Evolutionary conservation across 2,329 filamentous ascomycete species (phyloP).

Genomic region (Blastomyces gilchristii): DNA sequence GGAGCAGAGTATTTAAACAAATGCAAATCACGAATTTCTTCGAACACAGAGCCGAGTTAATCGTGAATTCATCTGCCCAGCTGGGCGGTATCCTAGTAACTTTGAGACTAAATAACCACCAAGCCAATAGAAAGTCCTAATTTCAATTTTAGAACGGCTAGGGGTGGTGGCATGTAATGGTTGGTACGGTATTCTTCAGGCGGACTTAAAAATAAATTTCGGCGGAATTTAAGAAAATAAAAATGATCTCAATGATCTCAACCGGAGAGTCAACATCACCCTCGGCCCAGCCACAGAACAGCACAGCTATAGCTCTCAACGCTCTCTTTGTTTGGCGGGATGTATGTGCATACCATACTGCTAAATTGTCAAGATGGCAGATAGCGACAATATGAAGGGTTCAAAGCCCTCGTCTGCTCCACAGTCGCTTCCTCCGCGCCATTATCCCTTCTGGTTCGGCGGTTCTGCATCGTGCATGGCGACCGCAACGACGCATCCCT

Average conservation of each 20-base stretch:
- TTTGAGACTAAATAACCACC: background rate
- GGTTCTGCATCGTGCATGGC: slow-evolving; percentile 89
- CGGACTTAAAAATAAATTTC: background rate
- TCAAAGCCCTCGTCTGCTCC: slow-evolving; percentile 1
- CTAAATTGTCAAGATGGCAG: slow-evolving; percentile 23
- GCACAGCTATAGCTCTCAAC: background rate
- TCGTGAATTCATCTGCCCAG: background rate
- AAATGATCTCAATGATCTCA: background rate
- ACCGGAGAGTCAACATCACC: background rate
- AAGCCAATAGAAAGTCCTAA: background rate
- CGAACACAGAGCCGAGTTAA: background rate
- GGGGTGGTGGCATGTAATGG: background rate
- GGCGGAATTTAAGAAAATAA: background rate
- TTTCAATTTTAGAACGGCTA: background rate
- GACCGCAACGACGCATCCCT: slow-evolving; percentile 80
- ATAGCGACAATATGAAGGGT: slow-evolving; percentile 17
- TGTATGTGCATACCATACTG: background rate
- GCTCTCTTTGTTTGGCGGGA: background rate
- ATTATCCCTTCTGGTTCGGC: slow-evolving; percentile 91
- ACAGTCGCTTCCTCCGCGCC: slow-evolving; percentile 22
- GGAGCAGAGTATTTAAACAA: background rate
- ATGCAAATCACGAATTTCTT: background rate
- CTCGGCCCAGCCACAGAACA: background rate
- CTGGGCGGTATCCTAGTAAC: background rate
- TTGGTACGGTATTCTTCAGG: background rate